phyloP scores from a whole-genome alignment of 1,139 yeast species.

The Suzukiozyma palmioleophila region DNA sequence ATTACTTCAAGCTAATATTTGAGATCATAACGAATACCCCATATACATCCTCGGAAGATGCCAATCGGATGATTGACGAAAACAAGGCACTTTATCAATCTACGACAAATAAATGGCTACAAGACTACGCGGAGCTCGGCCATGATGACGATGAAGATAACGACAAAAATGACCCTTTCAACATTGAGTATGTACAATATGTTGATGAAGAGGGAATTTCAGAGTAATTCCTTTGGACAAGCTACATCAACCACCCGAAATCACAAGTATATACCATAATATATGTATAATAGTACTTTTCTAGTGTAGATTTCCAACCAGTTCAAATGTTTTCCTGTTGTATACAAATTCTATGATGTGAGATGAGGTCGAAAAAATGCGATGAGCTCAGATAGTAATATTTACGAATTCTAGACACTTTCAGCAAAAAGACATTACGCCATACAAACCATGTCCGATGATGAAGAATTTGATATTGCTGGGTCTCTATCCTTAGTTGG shows the following conservation, averaged over 20 bases:
- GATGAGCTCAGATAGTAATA: background rate
- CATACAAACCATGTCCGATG: conserved; percentile 40
- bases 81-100: conserved; percentile 20
- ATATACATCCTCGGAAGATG: conserved; percentile 13
- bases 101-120: conserved; percentile 43
- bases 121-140: conserved; percentile 38
- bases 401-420: background rate
- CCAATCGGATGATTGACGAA: conserved; percentile 20
- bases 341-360: background rate
- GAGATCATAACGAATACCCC: conserved; percentile 19
- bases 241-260: too few species aligned
- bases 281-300: background rate
- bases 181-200: conserved; percentile 19
- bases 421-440: background rate
- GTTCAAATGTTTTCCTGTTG: too few species aligned
- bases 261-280: background rate
- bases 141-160: conserved; percentile 13
- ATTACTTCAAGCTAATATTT: conserved; percentile 57
- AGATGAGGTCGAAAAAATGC: conserved; percentile 1
- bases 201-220: conserved; percentile 20
- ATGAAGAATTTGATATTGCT: conserved; percentile 67
- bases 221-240: conserved; percentile 14
- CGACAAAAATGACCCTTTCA: conserved; percentile 20
- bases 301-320: too few species aligned
- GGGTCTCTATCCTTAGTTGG: conserved; percentile 51